Evolutionary conservation across 2,329 filamentous ascomycete genomes (phyloP).

Genomic region (Microcyclosporella mali): DNA sequence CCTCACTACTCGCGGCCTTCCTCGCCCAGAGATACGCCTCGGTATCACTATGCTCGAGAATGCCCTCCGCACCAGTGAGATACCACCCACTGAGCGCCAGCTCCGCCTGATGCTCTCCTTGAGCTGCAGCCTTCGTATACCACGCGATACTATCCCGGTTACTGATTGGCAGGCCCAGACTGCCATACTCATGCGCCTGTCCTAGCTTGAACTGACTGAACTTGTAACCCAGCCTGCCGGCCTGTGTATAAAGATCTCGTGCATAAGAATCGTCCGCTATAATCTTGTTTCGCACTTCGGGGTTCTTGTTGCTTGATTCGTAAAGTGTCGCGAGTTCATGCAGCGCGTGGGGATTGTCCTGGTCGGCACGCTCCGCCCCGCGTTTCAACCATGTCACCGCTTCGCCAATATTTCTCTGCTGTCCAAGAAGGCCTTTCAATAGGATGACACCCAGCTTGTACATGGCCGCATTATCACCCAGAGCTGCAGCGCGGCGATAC

Average conservation of each 20-base stretch:
- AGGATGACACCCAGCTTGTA: constrained; percentile 98
- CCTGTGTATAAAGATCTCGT: constrained; percentile 73
- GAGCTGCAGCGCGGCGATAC: constrained; percentile 87
- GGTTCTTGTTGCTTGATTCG: constrained; percentile 53
- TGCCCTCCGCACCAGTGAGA: constrained; percentile 79
- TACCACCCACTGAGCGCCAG: constrained; percentile 57
- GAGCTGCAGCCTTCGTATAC: constrained; percentile 85
- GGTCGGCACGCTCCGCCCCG: constrained; percentile 79
- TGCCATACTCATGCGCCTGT: constrained; percentile 81
- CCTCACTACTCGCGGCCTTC: constrained; percentile 70
- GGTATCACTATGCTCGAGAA: constrained; percentile 85
- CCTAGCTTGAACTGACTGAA: constrained; percentile 89
- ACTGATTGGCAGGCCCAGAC: constrained; percentile 76
- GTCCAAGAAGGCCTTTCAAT: constrained; percentile 87
- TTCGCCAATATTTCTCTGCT: constrained; percentile 73
- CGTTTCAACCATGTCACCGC: constrained; percentile 89
- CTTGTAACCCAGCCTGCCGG: constrained; percentile 85
- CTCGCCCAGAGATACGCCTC: constrained; percentile 96
- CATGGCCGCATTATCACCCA: constrained; percentile 91
- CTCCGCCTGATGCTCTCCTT: constrained; percentile 91
- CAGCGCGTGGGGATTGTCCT: constrained; percentile 87
- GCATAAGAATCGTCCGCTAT: constrained; percentile 78
- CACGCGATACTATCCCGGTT: constrained; percentile 80
- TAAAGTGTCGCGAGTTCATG: constrained; percentile 72
- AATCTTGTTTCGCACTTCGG: constrained; percentile 59